A percentile compares a stretch with the other conserved stretches of the same genome.
Evolutionary conservation across 805 yeast genomes (phyloP).

Genomic region (Yamadazyma sp.): DNA sequence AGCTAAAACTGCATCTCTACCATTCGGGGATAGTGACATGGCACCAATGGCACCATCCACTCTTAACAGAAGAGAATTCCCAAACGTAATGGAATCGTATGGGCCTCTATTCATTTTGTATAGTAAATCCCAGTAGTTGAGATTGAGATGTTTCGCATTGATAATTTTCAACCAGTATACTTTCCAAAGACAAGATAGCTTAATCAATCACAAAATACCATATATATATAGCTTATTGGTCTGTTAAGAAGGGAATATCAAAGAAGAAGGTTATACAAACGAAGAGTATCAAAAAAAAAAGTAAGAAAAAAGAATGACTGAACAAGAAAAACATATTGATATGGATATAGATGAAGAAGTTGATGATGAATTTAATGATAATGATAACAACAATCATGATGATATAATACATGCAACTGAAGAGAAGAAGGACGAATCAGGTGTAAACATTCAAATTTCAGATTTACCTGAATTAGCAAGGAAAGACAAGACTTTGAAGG

Average conservation of each 20-base stretch:
- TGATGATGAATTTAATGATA: conserved; percentile 25
- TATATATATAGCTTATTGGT: no score
- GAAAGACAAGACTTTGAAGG: conserved; percentile 79
- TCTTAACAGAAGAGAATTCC: conserved; percentile 73
- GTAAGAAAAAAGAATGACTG: conserved; percentile 12
- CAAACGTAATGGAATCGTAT: conserved; percentile 59
- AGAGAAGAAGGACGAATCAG: neutral
- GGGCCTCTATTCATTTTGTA: conserved; percentile 17
- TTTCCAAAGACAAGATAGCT: no score
- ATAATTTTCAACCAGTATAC: neutral
- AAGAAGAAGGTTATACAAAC: no score
- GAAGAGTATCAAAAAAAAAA: neutral
- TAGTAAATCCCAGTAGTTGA: neutral
- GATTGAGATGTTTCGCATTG: neutral
- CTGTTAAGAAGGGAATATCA: no score
- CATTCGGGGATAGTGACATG: conserved; percentile 83
- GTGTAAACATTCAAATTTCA: conserved; percentile 11
- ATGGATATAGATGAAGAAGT: conserved; percentile 13
- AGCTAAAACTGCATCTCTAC: conserved; percentile 91
- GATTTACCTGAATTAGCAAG: conserved; percentile 67
- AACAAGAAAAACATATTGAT: conserved; percentile 12
- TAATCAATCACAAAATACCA: no score
- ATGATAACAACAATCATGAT: conserved; percentile 14
- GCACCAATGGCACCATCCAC: conserved; percentile 94
- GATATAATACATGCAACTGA: conserved; percentile 2